These are phyloP conservation scores for Ceratobasidium theobromae DNA, from an alignment of 1,284 basidiomycete species.

Conservation along the genomic window DNA sequence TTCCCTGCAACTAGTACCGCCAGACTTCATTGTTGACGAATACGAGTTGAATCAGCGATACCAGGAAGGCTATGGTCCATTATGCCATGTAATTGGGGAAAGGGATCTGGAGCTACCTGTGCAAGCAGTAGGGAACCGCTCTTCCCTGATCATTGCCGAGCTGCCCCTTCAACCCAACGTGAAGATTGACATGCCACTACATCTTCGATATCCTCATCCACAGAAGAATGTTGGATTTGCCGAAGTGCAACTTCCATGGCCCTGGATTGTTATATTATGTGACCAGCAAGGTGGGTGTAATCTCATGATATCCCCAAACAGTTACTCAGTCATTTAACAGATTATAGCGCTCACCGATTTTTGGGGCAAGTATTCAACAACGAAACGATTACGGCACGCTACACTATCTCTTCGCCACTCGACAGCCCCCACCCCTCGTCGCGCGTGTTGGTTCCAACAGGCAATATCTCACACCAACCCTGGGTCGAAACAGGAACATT, in stretches of 20 bases:
- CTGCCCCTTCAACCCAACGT: not conserved
- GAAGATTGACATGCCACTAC: slow-evolving; percentile 33
- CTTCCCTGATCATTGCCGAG: slow-evolving; percentile 28
- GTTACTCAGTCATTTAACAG: slow-evolving; percentile 4
- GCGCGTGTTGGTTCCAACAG: slow-evolving; percentile 26
- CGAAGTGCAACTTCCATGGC: slow-evolving; percentile 32
- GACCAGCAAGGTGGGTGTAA: not conserved
- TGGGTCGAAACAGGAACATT: slow-evolving; percentile 29
- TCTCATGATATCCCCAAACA: slow-evolving; percentile 12
- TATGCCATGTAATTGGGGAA: slow-evolving; percentile 32
- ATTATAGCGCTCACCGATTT: not conserved
- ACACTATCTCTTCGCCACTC: not conserved
- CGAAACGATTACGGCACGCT: not conserved
- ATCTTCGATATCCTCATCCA: slow-evolving; percentile 34
- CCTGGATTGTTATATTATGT: slow-evolving; percentile 31
- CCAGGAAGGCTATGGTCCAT: slow-evolving; percentile 19
- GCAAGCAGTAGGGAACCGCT: slow-evolving; percentile 29
- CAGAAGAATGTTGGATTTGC: slow-evolving; percentile 11
- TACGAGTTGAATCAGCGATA: slow-evolving; percentile 33
- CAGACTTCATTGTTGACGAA: slow-evolving; percentile 34
- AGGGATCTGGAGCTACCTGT: slow-evolving; percentile 36
- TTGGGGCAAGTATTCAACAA: not conserved
- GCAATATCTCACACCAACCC: slow-evolving; percentile 28
- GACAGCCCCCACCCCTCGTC: slow-evolving; percentile 1
- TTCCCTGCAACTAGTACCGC: slow-evolving; percentile 30